These are phyloP conservation scores for Candida ascalaphidarum DNA, from an alignment of 805 yeast genomes.

Conservation along the genomic window DNA sequence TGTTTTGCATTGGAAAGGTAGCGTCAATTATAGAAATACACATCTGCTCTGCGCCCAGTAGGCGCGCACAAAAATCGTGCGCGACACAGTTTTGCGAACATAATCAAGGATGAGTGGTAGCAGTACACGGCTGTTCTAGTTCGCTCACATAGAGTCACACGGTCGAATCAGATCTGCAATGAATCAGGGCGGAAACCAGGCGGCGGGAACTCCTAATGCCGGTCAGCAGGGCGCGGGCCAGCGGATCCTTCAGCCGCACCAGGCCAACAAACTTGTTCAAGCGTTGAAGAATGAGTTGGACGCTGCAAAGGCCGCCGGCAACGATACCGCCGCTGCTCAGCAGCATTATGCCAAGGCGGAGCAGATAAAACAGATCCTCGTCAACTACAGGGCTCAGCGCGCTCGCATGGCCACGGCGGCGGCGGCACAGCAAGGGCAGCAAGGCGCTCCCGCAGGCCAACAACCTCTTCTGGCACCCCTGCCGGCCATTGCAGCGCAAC, in stretches of 20 bases:
- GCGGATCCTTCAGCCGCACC: constrained; percentile 36
- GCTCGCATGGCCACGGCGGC: constrained; percentile 1
- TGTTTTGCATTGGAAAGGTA: constrained; percentile 9
- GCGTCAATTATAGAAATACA: no score
- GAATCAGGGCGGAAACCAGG: no score
- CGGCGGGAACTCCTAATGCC: no score
- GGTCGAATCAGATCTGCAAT: no score
- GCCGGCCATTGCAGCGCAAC: no score
- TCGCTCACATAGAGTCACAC: no score
- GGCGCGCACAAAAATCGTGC: no score
- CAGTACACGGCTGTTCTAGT: no score
- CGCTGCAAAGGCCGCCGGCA: constrained; percentile 55
- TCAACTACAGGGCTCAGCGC: constrained; percentile 41
- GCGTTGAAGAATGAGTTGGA: constrained; percentile 52
- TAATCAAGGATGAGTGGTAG: no score
- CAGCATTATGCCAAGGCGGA: constrained; percentile 58
- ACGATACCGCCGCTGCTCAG: constrained; percentile 36
- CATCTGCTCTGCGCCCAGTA: no score
- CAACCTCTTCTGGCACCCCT: no score
- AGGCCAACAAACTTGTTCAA: constrained; percentile 50
- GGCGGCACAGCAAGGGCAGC: neutral
- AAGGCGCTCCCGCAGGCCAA: neutral
- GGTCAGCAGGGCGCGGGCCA: constrained; percentile 10
- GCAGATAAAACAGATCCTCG: constrained; percentile 50
- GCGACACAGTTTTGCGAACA: no score